A percentile compares a stretch with the other conserved stretches of the same genome.
These are phyloP conservation scores for Ustilago cynodontis DNA, from an alignment of 1,284 basidiomycete genomes.

Conservation along the genomic window DNA sequence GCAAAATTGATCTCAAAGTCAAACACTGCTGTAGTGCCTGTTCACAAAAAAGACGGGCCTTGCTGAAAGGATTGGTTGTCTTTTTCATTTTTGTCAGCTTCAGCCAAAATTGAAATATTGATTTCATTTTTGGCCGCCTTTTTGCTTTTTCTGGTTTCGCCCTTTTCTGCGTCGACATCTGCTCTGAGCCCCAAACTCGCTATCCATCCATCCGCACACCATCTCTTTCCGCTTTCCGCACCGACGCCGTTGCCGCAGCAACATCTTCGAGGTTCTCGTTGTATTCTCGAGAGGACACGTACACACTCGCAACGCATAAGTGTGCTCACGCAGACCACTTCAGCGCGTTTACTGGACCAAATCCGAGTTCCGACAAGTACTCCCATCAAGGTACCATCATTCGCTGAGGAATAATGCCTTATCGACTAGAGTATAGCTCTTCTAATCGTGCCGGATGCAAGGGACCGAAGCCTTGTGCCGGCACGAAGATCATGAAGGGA, in stretches of 20 bases:
- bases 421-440: conserved; percentile 62
- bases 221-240: conserved; percentile 11
- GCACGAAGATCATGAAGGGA: conserved; percentile 80
- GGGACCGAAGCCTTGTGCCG: conserved; percentile 89
- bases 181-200: conserved; percentile 5
- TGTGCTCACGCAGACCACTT: not conserved
- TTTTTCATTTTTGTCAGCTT: conserved; percentile 7
- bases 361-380: conserved; percentile 25
- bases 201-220: conserved; percentile 24
- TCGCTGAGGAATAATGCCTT: conserved; percentile 44
- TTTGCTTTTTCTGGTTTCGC: conserved; percentile 6
- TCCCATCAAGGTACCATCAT: not conserved
- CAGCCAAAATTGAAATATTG: conserved; percentile 4
- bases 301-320: not conserved
- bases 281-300: not conserved
- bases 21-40: not conserved
- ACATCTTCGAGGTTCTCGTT: not conserved
- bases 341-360: conserved; percentile 4
- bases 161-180: not conserved
- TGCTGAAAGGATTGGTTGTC: not conserved
- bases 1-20: not conserved
- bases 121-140: conserved; percentile 1
- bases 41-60: not conserved
- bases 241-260: not conserved
- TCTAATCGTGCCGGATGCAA: conserved; percentile 81